A percentile compares a stretch with the other conserved stretches of the same genome.
Evolutionary conservation across 2,329 filamentous ascomycete genomes (phyloP).

Genomic region (Aspergillus neoniger): DNA sequence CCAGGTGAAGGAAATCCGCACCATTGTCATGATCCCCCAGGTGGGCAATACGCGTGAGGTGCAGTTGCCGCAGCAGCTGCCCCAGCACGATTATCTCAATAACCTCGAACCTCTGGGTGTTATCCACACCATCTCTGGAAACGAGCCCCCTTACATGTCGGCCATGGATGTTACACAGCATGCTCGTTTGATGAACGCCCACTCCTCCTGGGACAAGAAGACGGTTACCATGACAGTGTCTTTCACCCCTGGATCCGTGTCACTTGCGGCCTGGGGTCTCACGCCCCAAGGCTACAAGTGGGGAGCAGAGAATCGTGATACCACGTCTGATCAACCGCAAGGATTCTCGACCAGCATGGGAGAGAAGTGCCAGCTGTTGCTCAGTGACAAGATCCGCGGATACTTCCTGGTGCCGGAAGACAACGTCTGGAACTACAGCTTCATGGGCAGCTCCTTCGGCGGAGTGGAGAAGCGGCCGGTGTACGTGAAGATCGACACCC

Average conservation of each 20-base stretch:
- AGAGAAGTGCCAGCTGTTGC: conserved; percentile 88
- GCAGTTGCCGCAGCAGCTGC: conserved; percentile 84
- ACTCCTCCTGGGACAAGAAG: conserved; percentile 81
- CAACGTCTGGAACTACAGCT: conserved; percentile 94
- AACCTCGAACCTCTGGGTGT: conserved; percentile 87
- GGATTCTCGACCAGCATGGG: conserved; percentile 92
- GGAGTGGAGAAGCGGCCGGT: conserved; percentile 87
- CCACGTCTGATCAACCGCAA: conserved; percentile 85
- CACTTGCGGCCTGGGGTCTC: conserved; percentile 87
- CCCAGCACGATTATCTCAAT: conserved; percentile 86
- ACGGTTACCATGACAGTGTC: conserved; percentile 93
- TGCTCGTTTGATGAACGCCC: conserved; percentile 81
- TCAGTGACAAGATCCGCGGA: conserved; percentile 90
- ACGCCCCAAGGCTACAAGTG: conserved; percentile 93
- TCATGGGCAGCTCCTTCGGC: conserved; percentile 88
- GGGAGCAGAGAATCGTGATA: conserved; percentile 94
- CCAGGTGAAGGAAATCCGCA: conserved; percentile 94
- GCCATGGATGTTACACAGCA: conserved; percentile 93
- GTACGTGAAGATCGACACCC: conserved; percentile 91
- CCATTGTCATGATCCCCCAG: conserved; percentile 96
- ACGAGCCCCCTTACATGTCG: conserved; percentile 95
- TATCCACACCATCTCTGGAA: conserved; percentile 93
- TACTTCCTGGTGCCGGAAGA: conserved; percentile 95
- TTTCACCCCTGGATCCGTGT: conserved; percentile 95
- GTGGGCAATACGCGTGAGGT: conserved; percentile 91